Conservation (phyloP, 148 eudicot species). For the Camellia lanceoleosa region DNA sequence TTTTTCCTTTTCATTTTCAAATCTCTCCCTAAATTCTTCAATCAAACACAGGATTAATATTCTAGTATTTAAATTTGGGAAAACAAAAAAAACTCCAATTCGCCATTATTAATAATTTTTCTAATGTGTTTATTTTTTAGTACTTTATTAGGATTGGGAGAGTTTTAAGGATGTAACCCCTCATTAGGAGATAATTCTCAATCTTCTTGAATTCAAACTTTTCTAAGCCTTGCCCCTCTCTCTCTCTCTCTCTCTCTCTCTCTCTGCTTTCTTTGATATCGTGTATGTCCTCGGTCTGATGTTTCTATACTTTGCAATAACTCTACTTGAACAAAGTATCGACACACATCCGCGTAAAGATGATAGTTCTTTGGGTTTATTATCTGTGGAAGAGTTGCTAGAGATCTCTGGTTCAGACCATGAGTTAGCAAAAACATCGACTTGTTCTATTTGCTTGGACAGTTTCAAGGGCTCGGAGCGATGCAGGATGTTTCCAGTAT, state of each 20-base stretch:
- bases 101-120: no score
- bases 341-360: not conserved
- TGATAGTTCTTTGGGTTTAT: not conserved
- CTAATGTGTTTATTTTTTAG: no score
- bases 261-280: conserved; percentile 20
- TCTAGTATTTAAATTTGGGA: no score
- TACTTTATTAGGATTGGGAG: no score
- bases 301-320: conserved; percentile 14
- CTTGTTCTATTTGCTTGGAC: conserved; percentile 35
- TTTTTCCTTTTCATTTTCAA: no score
- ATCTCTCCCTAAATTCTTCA: no score
- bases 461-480: conserved; percentile 10
- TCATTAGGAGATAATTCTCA: no score
- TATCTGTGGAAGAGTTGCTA: conserved; percentile 20
- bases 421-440: not conserved
- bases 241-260: no score
- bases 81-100: no score
- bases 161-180: no score
- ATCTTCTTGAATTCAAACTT: no score
- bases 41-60: no score
- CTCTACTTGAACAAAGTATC: not conserved
- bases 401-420: conserved; percentile 18
- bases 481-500: conserved; percentile 25
- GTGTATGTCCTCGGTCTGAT: conserved; percentile 17
- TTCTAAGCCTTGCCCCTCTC: not conserved